phyloP scores from a whole-genome alignment of 768 basidiomycete species.

The Cystofilobasidium macerans region DNA sequence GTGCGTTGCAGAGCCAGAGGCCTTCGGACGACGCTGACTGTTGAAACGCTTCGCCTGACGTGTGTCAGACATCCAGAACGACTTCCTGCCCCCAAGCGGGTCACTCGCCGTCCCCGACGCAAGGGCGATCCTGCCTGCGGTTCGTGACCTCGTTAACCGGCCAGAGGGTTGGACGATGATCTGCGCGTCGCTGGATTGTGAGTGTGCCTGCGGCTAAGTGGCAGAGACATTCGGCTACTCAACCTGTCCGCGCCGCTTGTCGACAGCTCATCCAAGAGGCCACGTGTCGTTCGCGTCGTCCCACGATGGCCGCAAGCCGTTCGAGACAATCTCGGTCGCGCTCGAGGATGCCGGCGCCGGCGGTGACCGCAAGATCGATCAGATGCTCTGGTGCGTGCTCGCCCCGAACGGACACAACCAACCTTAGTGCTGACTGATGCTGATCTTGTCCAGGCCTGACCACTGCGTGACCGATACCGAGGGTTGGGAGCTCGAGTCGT shows the following conservation, averaged over 20 bases:
- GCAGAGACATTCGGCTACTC: too few relatives aligned
- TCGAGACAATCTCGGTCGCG: conserved; percentile 40
- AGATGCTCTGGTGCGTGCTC: conserved; percentile 19
- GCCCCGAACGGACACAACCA: too few relatives aligned
- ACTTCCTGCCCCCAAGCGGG: conserved; percentile 59
- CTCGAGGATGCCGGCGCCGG: conserved; percentile 16
- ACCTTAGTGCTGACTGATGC: too few relatives aligned
- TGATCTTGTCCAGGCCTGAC: conserved; percentile 11
- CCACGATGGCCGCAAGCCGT: conserved; percentile 40
- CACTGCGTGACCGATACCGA: conserved; percentile 42
- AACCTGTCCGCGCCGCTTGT: too few relatives aligned
- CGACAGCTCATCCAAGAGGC: conserved; percentile 38
- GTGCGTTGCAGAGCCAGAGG: too few relatives aligned
- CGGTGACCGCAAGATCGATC: background rate
- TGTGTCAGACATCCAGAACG: conserved; percentile 58
- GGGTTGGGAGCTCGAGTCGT: conserved; percentile 54
- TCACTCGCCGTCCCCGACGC: conserved; percentile 60
- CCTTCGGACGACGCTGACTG: too few relatives aligned
- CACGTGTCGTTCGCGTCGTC: conserved; percentile 64
- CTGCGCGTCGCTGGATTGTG: conserved; percentile 40
- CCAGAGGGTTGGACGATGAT: conserved; percentile 37
- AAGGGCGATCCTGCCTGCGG: conserved; percentile 47
- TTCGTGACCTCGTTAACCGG: conserved; percentile 49
- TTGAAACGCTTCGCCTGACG: background rate
- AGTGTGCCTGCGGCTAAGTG: too few relatives aligned